Percentiles rank a stretch among this genome's conserved stretches.
These are phyloP conservation scores for Aspergillus ostianus DNA, from an alignment of 495 filamentous ascomycete species.

Conservation along the genomic window DNA sequence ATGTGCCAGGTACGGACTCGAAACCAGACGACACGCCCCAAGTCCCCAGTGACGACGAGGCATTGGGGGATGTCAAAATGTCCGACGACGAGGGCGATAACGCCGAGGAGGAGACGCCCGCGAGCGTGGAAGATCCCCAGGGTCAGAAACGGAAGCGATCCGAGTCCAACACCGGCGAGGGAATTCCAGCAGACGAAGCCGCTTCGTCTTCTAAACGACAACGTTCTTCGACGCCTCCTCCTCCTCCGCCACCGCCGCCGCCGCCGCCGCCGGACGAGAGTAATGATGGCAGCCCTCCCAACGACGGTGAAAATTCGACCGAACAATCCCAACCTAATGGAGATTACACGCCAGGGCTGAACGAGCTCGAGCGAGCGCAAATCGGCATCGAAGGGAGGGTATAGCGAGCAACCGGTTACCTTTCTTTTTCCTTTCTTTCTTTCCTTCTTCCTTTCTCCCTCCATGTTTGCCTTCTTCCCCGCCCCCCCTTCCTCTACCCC, in stretches of 20 bases:
- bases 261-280: constrained; percentile 17
- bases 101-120: constrained; percentile 6
- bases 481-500: not conserved
- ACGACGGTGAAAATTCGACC: constrained; percentile 11
- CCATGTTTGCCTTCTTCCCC: constrained; percentile 12
- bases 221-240: constrained; percentile 40
- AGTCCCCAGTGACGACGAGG: constrained; percentile 31
- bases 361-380: constrained; percentile 17
- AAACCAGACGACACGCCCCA: constrained; percentile 23
- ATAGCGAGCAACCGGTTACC: constrained; percentile 10
- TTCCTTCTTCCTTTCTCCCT: constrained; percentile 8
- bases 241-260: constrained; percentile 30
- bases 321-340: not conserved
- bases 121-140: constrained; percentile 25
- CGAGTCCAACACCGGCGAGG: constrained; percentile 32
- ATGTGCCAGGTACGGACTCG: constrained; percentile 27
- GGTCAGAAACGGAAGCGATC: constrained; percentile 63
- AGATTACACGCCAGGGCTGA: constrained; percentile 8
- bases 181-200: constrained; percentile 18
- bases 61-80: constrained; percentile 45
- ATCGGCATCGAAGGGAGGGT: constrained; percentile 27
- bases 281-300: constrained; percentile 21
- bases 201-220: constrained; percentile 37
- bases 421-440: constrained; percentile 9
- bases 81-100: constrained; percentile 55